Evolutionary conservation across 768 basidiomycete species (phyloP).

Genomic region (Cystobasidium onofrii): DNA sequence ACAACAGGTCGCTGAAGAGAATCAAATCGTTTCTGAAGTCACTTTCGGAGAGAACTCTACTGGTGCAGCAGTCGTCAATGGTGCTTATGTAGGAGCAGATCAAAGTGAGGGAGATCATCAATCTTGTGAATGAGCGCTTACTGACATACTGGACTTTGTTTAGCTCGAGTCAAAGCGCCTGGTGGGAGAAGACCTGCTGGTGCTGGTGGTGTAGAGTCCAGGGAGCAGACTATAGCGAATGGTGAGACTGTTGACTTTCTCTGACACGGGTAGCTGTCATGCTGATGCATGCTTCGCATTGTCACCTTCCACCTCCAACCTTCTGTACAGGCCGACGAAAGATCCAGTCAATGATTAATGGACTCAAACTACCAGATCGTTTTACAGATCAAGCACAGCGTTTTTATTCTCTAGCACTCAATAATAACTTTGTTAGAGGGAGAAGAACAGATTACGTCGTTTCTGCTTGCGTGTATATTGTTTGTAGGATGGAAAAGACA

Average conservation of each 20-base stretch:
- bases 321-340: conserved; percentile 61
- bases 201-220: conserved; percentile 66
- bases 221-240: conserved; percentile 84
- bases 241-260: too few relatives aligned
- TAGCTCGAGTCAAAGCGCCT: conserved; percentile 58
- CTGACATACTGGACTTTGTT: background rate
- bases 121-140: background rate
- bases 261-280: too few relatives aligned
- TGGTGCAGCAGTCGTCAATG: conserved; percentile 92
- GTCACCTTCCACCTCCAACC: background rate
- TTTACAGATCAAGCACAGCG: conserved; percentile 73
- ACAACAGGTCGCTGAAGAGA: conserved; percentile 73
- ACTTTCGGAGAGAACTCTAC: conserved; percentile 86
- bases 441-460: conserved; percentile 85
- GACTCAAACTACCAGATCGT: conserved; percentile 67
- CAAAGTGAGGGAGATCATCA: conserved; percentile 56
- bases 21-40: conserved; percentile 85
- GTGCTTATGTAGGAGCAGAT: conserved; percentile 80
- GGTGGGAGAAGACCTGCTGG: conserved; percentile 48
- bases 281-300: too few relatives aligned
- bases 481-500: conserved; percentile 83
- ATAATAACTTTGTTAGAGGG: conserved; percentile 88
- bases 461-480: conserved; percentile 89
- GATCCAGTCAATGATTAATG: conserved; percentile 72
- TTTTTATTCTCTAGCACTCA: conserved; percentile 84